phyloP scores from a whole-genome alignment of 208 protist species.

The Tritrichomonas musculus region DNA sequence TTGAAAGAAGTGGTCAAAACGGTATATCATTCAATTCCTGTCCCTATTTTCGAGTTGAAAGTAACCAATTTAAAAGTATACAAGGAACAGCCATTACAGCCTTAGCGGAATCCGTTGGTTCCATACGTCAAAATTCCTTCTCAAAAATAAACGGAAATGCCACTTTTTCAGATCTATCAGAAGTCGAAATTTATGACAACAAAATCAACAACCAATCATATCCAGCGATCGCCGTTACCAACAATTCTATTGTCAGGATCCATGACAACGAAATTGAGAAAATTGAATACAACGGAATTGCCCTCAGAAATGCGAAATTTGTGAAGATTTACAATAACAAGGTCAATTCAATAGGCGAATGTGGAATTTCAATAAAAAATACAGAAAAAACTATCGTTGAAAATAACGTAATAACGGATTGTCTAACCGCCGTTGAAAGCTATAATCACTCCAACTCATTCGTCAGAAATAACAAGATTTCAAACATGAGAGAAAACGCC shows the following conservation, averaged over 20 bases:
- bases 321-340: background rate
- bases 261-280: background rate
- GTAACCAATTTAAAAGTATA: background rate
- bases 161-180: background rate
- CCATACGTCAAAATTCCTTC: background rate
- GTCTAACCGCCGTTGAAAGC: background rate
- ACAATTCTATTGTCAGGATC: background rate
- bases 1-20: background rate
- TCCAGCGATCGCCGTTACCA: background rate
- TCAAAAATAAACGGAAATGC: background rate
- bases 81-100: background rate
- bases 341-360: background rate
- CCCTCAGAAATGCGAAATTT: background rate
- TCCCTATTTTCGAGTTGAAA: background rate
- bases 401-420: background rate
- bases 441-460: background rate
- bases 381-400: background rate
- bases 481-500: background rate
- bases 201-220: background rate
- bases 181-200: background rate
- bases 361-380: background rate
- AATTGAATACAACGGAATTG: background rate
- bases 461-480: background rate
- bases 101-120: background rate
- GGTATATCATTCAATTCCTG: background rate